A percentile compares a stretch with the other conserved stretches of the same genome.
These are phyloP conservation scores for Dictyostelium intermedium DNA, from an alignment of 78 protist species.

Conservation along the genomic window DNA sequence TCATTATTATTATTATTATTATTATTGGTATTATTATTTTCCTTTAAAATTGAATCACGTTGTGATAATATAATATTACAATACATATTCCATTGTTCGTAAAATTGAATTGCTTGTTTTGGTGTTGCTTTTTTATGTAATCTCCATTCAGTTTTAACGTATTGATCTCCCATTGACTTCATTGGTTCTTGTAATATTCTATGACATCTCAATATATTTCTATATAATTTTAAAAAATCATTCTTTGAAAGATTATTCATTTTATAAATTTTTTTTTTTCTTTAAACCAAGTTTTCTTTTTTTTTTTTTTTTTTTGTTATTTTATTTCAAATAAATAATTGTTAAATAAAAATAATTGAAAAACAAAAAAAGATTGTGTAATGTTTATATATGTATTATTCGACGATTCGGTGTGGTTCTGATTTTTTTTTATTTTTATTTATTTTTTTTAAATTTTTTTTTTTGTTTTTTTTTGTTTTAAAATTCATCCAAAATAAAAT, in stretches of 20 bases:
- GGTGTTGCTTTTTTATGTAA: constrained; percentile 28
- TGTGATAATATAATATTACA: background rate
- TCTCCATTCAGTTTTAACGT: constrained; percentile 59
- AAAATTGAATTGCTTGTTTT: constrained; percentile 8
- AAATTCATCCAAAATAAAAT: background rate
- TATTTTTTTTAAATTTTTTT: background rate
- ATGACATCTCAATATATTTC: constrained; percentile 43
- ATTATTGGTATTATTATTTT: background rate
- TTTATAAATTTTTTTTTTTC: background rate
- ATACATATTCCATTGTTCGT: constrained; percentile 34
- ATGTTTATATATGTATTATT: background rate
- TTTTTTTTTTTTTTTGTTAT: background rate
- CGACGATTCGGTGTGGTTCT: background rate
- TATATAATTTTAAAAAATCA: constrained; percentile 32
- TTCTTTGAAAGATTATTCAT: background rate
- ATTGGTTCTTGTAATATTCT: constrained; percentile 63
- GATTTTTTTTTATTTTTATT: background rate
- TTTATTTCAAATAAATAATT: background rate
- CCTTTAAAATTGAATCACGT: background rate
- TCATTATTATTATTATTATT: background rate
- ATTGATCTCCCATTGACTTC: constrained; percentile 77
- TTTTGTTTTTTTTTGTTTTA: background rate
- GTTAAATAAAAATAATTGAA: background rate
- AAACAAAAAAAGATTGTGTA: background rate
- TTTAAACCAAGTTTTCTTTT: no score